Evolutionary conservation across 768 basidiomycete genomes (phyloP).

Genomic region (Hygrophoropsis aurantiaca): DNA sequence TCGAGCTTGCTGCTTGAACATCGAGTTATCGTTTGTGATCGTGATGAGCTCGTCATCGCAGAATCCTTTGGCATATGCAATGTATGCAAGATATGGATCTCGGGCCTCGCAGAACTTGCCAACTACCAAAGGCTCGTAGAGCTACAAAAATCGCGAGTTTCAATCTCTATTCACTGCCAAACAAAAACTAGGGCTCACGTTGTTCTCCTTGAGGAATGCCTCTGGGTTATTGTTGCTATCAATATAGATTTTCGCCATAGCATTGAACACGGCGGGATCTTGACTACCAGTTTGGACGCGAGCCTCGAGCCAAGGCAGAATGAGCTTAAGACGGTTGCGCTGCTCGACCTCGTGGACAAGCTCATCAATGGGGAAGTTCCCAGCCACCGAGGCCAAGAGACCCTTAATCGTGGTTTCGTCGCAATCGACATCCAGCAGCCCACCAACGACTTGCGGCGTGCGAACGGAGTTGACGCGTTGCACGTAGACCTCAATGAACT

Average conservation of each 20-base stretch:
- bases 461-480: slow-evolving; percentile 96
- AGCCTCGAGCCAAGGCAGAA: slow-evolving; percentile 95
- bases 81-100: slow-evolving; percentile 97
- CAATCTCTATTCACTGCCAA: not conserved
- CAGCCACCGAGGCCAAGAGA: slow-evolving; percentile 90
- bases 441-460: slow-evolving; percentile 96
- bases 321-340: slow-evolving; percentile 93
- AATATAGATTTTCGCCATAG: slow-evolving; percentile 97
- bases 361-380: slow-evolving; percentile 97
- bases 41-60: slow-evolving; percentile 96
- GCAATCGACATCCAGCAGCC: slow-evolving; percentile 95
- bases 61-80: slow-evolving; percentile 98
- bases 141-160: slow-evolving; percentile 39
- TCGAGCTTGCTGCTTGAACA: slow-evolving; percentile 99
- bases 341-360: slow-evolving; percentile 97
- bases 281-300: slow-evolving; percentile 92
- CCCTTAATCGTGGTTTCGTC: slow-evolving; percentile 95
- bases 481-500: slow-evolving; percentile 99
- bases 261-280: slow-evolving; percentile 93
- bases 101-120: slow-evolving; percentile 99
- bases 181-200: slow-evolving; percentile 51
- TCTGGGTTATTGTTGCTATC: slow-evolving; percentile 99
- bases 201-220: slow-evolving; percentile 97
- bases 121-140: slow-evolving; percentile 95
- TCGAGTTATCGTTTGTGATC: slow-evolving; percentile 98